Base-by-base conservation (phyloP, 495 filamentous ascomycete species). In the Aspergillus sclerotioniger region DNA sequence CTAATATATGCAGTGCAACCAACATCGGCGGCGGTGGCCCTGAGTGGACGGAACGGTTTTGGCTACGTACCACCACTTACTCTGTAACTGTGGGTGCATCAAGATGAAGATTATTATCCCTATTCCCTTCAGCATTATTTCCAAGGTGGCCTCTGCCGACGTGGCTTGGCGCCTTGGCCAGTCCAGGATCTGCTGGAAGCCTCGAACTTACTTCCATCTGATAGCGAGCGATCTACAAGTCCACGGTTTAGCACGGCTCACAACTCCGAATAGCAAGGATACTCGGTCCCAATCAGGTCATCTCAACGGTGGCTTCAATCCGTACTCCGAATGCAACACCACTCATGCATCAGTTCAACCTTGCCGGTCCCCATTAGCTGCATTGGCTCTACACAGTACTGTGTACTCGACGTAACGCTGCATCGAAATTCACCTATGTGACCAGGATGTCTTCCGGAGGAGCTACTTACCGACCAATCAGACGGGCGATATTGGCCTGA, bases 81-180 rank as follows among this genome's bases (percentile, higher is more conserved):
- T 41, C 37, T 41, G 37, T 41, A 41, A 41, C 37, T 41, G 37
- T 41, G 37, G 37, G n/a, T 41, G 37, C 37, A 41, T n/a, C 37
- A 41, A 25, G 37, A 41, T 41, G 37, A 41, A 41, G 13, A n/a
- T 10, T 35, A 13, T 2, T 33, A 10, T 33, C 31, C 31, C 31
- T 33, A 6, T 10, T 33, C 33, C 3, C 33, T 9, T 13, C 33
- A 35, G 33, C 7, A 8, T 35, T 41, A 15, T n/a, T n/a, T n/a
- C n/a, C 37, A 1, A 41, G 37, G 37, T n/a, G 37, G n/a, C n/a
- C n/a, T 15, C 37, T 41, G 37, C 37, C 37, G 37, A 41, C 37
- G 37, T 13, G 37, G 37, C 37, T 41, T 41, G 37, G 37, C 37
- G 13, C 37, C 37, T 1, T 41, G 37, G 37, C 3, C 12, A 41